Conservation (phyloP, 2,329 filamentous ascomycete genomes). For the Karstenula rhodostoma region DNA sequence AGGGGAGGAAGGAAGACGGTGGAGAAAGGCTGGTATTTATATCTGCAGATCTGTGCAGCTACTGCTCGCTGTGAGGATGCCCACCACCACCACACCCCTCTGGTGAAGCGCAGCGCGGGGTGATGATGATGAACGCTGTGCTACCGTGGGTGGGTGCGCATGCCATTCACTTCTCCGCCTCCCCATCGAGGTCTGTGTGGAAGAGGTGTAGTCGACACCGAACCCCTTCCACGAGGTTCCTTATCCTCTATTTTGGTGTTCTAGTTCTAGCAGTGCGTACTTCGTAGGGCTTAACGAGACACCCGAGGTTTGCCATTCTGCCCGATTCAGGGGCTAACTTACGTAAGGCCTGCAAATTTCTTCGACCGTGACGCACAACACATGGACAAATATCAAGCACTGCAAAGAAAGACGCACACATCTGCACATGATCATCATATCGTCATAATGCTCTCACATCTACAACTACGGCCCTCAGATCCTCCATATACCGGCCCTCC, state of each 20-base stretch:
- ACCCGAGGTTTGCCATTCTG: not conserved
- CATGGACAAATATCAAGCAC: not conserved
- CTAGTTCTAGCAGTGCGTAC: too few relatives aligned
- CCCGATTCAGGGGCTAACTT: not conserved
- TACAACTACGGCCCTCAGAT: constrained; percentile 4
- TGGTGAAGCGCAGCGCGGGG: not conserved
- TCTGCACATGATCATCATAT: constrained; percentile 14
- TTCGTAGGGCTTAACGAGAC: not conserved
- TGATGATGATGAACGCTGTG: too few relatives aligned
- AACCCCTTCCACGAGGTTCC: not conserved
- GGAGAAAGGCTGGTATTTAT: not conserved
- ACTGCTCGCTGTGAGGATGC: not conserved
- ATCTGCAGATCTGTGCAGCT: not conserved
- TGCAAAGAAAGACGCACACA: not conserved
- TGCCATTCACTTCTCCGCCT: not conserved
- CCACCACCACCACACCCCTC: not conserved
- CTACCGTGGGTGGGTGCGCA: too few relatives aligned
- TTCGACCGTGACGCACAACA: not conserved
- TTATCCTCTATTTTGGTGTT: too few relatives aligned
- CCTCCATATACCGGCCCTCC: not conserved
- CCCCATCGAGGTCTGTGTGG: not conserved
- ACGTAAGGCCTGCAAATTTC: not conserved
- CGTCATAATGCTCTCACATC: constrained; percentile 7
- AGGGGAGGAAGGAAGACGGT: not conserved
- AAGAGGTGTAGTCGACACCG: not conserved